These are phyloP conservation scores for Amanita jacksonii DNA, from an alignment of 768 basidiomycete species.

Conservation along the genomic window DNA sequence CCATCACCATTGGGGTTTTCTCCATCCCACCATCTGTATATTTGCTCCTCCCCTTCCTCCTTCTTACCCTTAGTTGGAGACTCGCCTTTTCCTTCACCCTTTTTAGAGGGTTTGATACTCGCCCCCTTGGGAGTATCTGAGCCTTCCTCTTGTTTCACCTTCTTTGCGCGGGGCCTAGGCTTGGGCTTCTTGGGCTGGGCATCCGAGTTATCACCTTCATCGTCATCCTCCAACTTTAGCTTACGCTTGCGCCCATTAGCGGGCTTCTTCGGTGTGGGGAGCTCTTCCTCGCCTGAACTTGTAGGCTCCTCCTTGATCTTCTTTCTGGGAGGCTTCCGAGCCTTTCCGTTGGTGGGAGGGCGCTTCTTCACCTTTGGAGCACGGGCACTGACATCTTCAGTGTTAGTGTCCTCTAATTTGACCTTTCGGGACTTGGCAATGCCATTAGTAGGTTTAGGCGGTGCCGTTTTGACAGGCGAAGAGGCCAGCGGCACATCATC, in stretches of 20 bases:
- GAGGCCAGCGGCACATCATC: conserved; percentile 68
- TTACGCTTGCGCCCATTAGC: conserved; percentile 31
- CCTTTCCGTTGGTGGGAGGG: conserved; percentile 29
- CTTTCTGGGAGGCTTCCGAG: conserved; percentile 54
- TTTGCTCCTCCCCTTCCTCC: conserved; percentile 64
- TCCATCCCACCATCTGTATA: conserved; percentile 83
- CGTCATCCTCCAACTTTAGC: conserved; percentile 40
- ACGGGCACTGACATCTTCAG: conserved; percentile 34
- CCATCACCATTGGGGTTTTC: conserved; percentile 63
- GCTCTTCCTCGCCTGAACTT: conserved; percentile 26
- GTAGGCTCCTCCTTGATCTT: conserved; percentile 42
- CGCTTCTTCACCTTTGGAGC: conserved; percentile 30
- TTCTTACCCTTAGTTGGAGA: conserved; percentile 37
- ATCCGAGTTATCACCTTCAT: conserved; percentile 23
- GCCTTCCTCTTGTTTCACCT: conserved; percentile 42
- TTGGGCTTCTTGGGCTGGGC: conserved; percentile 29
- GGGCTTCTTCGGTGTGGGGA: conserved; percentile 28
- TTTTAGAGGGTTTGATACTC: conserved; percentile 32
- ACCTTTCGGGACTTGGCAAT: conserved; percentile 26
- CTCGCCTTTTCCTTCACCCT: conserved; percentile 26
- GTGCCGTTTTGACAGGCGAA: conserved; percentile 46
- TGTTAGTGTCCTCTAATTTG: conserved; percentile 27
- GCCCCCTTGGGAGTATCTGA: conserved; percentile 31
- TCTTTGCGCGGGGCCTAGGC: conserved; percentile 41
- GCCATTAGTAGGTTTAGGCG: conserved; percentile 27